These are phyloP conservation scores for Hypoxylon fuscum DNA, from an alignment of 495 filamentous ascomycete genomes.

Conservation along the genomic window DNA sequence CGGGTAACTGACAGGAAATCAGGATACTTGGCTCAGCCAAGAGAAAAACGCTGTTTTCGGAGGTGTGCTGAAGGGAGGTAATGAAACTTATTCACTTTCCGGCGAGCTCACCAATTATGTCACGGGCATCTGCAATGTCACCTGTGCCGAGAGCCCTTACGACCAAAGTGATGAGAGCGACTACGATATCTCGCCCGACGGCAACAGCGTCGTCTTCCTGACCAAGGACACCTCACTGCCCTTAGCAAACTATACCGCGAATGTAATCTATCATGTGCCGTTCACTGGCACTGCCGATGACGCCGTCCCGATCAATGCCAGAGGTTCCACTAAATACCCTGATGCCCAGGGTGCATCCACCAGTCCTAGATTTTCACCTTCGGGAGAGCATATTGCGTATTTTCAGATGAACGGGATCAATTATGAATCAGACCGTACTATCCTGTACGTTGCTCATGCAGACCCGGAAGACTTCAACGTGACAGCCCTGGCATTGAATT, in stretches of 20 bases:
- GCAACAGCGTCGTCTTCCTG: slow-evolving; percentile 67
- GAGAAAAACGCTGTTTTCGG: slow-evolving; percentile 72
- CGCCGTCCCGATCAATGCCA: slow-evolving; percentile 38
- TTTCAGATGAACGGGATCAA: slow-evolving; percentile 72
- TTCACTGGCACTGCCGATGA: slow-evolving; percentile 46
- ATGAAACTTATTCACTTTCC: slow-evolving; percentile 47
- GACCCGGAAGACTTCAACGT: slow-evolving; percentile 41
- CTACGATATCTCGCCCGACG: slow-evolving; percentile 54
- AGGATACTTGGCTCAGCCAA: slow-evolving; percentile 61
- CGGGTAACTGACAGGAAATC: slow-evolving; percentile 5
- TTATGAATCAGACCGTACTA: slow-evolving; percentile 80
- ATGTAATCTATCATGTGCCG: slow-evolving; percentile 69
- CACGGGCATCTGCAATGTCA: slow-evolving; percentile 58
- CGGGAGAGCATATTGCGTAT: slow-evolving; percentile 72
- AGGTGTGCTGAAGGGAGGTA: slow-evolving; percentile 59
- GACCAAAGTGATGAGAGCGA: slow-evolving; percentile 49
- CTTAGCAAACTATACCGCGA: slow-evolving; percentile 71
- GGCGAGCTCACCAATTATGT: slow-evolving; percentile 59
- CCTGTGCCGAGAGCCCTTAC: slow-evolving; percentile 55
- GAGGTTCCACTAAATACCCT: slow-evolving; percentile 51
- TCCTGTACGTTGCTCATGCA: slow-evolving; percentile 58
- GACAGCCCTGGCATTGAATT: slow-evolving; percentile 53
- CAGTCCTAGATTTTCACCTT: slow-evolving; percentile 70
- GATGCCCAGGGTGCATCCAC: slow-evolving; percentile 69
- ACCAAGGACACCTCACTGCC: slow-evolving; percentile 74